Conservation (phyloP, 331 rosid species). For the Dryas integrifolia region DNA sequence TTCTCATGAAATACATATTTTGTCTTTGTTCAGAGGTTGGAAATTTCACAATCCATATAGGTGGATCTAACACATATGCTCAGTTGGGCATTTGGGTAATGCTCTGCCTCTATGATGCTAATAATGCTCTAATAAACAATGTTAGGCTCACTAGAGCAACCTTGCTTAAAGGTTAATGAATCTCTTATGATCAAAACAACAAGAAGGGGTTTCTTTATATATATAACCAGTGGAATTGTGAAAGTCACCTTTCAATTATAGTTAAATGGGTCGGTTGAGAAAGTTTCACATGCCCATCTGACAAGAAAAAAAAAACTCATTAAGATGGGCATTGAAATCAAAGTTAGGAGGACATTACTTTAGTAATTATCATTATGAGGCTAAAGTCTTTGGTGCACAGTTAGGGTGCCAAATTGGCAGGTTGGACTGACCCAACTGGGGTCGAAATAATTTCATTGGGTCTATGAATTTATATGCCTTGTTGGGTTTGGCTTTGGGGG, state of each 20-base stretch:
- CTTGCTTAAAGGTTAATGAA: conserved; percentile 15
- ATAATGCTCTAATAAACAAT: conserved; percentile 5
- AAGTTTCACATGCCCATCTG: conserved; percentile 31
- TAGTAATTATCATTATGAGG: background rate
- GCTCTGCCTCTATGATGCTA: background rate
- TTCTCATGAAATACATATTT: background rate
- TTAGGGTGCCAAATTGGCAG: no score
- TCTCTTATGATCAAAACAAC: conserved; percentile 3
- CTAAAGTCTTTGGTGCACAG: background rate
- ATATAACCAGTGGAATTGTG: background rate
- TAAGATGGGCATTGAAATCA: conserved; percentile 11
- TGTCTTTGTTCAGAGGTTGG: background rate
- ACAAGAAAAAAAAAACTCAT: conserved; percentile 24
- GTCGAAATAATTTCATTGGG: background rate
- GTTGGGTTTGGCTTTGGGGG: background rate
- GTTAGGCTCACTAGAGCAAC: conserved; percentile 1
- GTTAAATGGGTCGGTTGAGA: conserved; percentile 18
- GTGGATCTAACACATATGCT: background rate
- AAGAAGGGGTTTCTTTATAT: background rate
- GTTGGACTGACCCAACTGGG: no score
- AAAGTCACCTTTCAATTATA: conserved; percentile 3
- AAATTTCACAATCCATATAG: background rate
- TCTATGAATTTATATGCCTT: background rate
- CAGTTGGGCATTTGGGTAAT: conserved; percentile 4
- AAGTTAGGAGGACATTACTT: background rate